Evolutionary conservation across 129 eudicot genomes (phyloP), one percentile per base, ranked within the genome.

Genomic region (Flaveria bidentis): DNA sequence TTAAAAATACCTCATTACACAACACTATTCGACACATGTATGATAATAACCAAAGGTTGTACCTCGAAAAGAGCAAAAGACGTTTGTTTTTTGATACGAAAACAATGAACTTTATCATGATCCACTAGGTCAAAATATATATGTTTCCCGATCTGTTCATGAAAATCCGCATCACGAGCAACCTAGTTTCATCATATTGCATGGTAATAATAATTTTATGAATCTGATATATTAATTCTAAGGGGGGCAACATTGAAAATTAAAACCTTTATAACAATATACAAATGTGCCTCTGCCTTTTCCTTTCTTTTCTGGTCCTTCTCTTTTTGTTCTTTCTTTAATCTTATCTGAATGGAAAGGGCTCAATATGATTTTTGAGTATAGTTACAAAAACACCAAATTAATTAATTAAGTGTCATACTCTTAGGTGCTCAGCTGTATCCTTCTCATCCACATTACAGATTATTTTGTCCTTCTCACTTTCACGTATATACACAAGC

Each of bases 51-150:
- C 20, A 26, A 16, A 17, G 17, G n/a, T 71, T 33, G 39, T 74
- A 88, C 97, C 97, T 89, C 87, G 80, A 91, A 88, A 77, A 67
- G 74, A 61, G 66, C 74, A 74, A 91, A 91, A 49, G 92, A 60
- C 82, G 70, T 69, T 74, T 91, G 90, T 71, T 91, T 91, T 80
- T 86, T 91, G 55, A 91, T 86, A 47, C 95, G 90, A 41, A 91
- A 91, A 58, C 78, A 69, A 46, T 82, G 88, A 69, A 91, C 97
- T 87, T 85, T 91, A 76, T 87, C 97, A 89, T 91, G 97, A 73
- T 91, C 96, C 17, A 91, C 97, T 30, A 91, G 96, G 78, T 91
- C 97, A 91, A 88, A 91, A 71, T 86, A 85, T 51, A 89, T 82
- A 53, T 86, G 90, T 26, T 73, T 88, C 42, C 97, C 97, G 42